These are phyloP conservation scores for Daldinia childiae DNA, from an alignment of 495 filamentous ascomycete species.

Conservation along the genomic window DNA sequence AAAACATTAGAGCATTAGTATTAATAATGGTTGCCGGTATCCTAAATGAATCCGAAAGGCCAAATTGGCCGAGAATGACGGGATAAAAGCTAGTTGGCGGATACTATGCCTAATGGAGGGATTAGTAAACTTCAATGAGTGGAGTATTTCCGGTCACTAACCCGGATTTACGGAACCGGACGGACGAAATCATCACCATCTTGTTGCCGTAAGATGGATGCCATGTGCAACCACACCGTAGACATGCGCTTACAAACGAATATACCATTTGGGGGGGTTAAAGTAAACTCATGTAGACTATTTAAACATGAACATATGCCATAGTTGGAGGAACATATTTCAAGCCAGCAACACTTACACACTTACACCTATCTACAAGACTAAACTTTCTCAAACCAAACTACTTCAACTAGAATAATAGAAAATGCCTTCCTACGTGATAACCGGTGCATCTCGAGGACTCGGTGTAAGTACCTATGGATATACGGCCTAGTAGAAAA, in stretches of 20 bases:
- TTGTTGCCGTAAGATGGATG: not conserved
- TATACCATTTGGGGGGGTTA: not conserved
- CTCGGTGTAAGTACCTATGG: constrained; percentile 46
- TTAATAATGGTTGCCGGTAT: not conserved
- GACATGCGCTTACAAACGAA: not conserved
- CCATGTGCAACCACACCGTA: not conserved
- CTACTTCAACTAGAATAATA: not conserved
- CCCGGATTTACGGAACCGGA: not conserved
- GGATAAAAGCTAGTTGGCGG: not conserved
- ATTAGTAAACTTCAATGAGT: not conserved
- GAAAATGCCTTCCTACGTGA: constrained; percentile 50
- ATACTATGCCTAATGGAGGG: not conserved
- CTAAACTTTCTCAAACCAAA: not conserved
- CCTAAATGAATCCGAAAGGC: not conserved
- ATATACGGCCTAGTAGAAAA: not conserved
- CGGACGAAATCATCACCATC: not conserved
- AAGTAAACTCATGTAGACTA: not conserved
- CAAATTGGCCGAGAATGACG: not conserved
- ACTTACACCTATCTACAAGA: not conserved
- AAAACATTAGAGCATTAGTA: not conserved
- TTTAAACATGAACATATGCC: not conserved
- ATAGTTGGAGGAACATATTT: not conserved
- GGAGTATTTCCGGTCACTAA: not conserved
- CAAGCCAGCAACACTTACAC: not conserved
- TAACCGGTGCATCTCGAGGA: constrained; percentile 49